Conservation (phyloP, 1,284 basidiomycete genomes). For the Leccinum ambiguum region DNA sequence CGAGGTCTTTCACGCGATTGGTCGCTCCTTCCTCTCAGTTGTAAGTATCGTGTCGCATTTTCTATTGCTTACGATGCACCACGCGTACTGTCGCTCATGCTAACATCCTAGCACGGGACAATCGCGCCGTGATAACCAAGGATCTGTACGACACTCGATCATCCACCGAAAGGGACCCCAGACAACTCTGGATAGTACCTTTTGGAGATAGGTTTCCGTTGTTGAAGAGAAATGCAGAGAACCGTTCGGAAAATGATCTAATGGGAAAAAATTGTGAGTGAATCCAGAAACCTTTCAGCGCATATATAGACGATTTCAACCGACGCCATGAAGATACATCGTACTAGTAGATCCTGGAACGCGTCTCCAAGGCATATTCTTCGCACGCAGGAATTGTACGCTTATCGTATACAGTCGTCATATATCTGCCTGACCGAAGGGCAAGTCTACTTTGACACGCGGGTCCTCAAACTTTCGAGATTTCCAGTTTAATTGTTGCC, state of each 20-base stretch:
- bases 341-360: conserved; percentile 84
- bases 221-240: background rate
- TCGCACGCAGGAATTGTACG: conserved; percentile 81
- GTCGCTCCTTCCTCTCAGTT: conserved; percentile 67
- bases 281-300: background rate
- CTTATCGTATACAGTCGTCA: conserved; percentile 69
- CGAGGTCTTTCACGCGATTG: conserved; percentile 70
- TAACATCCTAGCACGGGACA: conserved; percentile 45
- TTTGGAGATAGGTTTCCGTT: background rate
- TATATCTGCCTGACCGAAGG: conserved; percentile 83
- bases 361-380: conserved; percentile 74
- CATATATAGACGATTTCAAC: conserved; percentile 38
- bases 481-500: conserved; percentile 91
- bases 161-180: background rate
- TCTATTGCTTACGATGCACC: conserved; percentile 15
- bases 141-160: conserved; percentile 43
- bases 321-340: conserved; percentile 75
- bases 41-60: conserved; percentile 42
- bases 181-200: background rate
- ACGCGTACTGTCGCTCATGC: conserved; percentile 15
- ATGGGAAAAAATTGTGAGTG: background rate
- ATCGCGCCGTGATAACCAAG: conserved; percentile 81
- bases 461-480: conserved; percentile 71
- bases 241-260: background rate
- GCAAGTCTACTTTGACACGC: conserved; percentile 80